Conservation (phyloP, 2,329 filamentous ascomycete genomes). For the Emericellopsis atlantica region DNA sequence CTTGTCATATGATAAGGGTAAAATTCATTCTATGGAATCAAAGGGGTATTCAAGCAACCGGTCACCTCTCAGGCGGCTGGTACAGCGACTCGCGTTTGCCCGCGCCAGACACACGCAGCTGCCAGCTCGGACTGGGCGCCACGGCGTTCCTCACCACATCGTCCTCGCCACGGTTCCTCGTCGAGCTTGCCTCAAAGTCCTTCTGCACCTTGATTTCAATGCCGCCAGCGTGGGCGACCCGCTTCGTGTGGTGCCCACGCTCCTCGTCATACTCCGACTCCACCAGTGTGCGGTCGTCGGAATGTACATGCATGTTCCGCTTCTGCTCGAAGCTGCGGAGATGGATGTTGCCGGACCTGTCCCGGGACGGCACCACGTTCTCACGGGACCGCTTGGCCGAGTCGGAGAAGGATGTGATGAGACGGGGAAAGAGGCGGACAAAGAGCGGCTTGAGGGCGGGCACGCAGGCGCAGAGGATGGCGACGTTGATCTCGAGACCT, state of each 20-base stretch:
- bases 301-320: neutral
- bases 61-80: no score
- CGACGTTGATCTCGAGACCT: slow-evolving; percentile 18
- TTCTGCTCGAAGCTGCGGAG: neutral
- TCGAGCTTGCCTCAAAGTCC: neutral
- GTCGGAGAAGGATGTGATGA: slow-evolving; percentile 5
- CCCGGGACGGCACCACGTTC: neutral
- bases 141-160: neutral
- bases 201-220: neutral
- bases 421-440: slow-evolving; percentile 10
- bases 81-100: no score
- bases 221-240: neutral
- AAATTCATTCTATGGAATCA: no score
- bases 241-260: no score
- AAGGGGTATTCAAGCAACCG: neutral
- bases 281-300: no score
- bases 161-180: neutral
- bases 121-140: no score
- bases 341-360: neutral
- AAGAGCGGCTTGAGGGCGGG: slow-evolving; percentile 19
- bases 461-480: slow-evolving; percentile 19
- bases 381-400: neutral
- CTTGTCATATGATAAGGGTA: no score
- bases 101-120: no score
- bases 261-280: no score